These are phyloP conservation scores for Wickerhamiella bombiphila DNA, from an alignment of 805 yeast genomes.

Conservation along the genomic window DNA sequence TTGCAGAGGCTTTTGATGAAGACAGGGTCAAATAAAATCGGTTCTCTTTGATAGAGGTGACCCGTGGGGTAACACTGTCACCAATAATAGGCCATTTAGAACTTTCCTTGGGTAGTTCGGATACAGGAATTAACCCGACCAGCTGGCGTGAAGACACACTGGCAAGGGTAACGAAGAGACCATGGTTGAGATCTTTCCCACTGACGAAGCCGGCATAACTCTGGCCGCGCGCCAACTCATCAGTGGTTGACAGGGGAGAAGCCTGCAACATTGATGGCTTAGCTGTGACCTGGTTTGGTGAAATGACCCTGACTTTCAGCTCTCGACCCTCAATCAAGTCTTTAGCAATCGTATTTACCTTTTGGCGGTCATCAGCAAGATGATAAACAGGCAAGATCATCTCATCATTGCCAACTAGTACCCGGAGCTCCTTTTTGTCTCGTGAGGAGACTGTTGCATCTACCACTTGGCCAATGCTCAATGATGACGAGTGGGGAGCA, in stretches of 20 bases:
- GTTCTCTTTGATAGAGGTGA: constrained; percentile 54
- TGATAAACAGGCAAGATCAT: constrained; percentile 48
- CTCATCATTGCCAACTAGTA: constrained; percentile 42
- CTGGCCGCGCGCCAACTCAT: constrained; percentile 39
- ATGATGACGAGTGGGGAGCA: background rate
- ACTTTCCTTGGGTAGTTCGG: constrained; percentile 18
- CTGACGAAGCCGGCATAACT: constrained; percentile 60
- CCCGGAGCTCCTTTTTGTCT: constrained; percentile 54
- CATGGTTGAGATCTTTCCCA: constrained; percentile 53
- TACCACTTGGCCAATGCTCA: constrained; percentile 5
- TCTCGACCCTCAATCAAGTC: constrained; percentile 46
- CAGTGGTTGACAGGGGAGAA: constrained; percentile 42
- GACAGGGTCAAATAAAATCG: constrained; percentile 57
- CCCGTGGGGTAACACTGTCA: constrained; percentile 59
- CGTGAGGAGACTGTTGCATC: constrained; percentile 45
- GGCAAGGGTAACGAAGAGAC: constrained; percentile 72
- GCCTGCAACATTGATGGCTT: constrained; percentile 56
- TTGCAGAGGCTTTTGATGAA: constrained; percentile 11
- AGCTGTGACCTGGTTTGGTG: constrained; percentile 42
- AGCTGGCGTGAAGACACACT: constrained; percentile 33
- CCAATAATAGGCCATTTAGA: constrained; percentile 43
- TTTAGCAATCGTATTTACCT: constrained; percentile 62
- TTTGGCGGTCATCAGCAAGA: constrained; percentile 54
- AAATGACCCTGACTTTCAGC: constrained; percentile 49
- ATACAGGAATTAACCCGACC: constrained; percentile 70